These are phyloP conservation scores for Papilionanthe hybrid DNA, from an alignment of 116 monocot genomes.

Conservation along the genomic window DNA sequence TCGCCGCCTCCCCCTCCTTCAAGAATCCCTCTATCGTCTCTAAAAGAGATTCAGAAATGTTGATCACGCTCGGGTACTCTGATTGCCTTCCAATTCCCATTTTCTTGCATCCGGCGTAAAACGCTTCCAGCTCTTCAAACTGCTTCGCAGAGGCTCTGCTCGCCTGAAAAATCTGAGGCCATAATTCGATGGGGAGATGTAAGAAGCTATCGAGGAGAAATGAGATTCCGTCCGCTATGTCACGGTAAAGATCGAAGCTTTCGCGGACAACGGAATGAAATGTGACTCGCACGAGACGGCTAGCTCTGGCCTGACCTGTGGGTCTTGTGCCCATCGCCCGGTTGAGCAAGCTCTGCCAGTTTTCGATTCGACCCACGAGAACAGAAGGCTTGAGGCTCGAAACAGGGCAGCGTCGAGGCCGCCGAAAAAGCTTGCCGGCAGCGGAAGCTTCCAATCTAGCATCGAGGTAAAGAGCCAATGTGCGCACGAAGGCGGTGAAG, in stretches of 20 bases:
- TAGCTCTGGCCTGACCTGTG: slow-evolving; percentile 10
- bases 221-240: slow-evolving; percentile 10
- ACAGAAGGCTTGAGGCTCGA: slow-evolving; percentile 12
- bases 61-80: slow-evolving; percentile 47
- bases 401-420: slow-evolving; percentile 8
- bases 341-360: slow-evolving; percentile 13
- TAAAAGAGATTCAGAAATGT: slow-evolving; percentile 33
- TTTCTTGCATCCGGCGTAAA: slow-evolving; percentile 36
- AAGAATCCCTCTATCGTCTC: slow-evolving; percentile 24
- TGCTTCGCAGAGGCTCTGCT: slow-evolving; percentile 30
- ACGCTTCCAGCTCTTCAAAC: slow-evolving; percentile 39
- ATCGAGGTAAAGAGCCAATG: slow-evolving; percentile 55
- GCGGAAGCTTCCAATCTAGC: slow-evolving; percentile 43
- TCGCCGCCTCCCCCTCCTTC: not conserved
- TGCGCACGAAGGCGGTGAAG: slow-evolving; percentile 68
- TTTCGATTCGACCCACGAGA: slow-evolving; percentile 9
- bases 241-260: slow-evolving; percentile 18
- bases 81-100: slow-evolving; percentile 38
- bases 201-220: slow-evolving; percentile 19
- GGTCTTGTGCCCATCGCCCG: slow-evolving; percentile 27
- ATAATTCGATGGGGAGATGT: slow-evolving; percentile 5
- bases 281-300: slow-evolving; percentile 12
- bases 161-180: not conserved
- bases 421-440: slow-evolving; percentile 30
- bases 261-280: slow-evolving; percentile 12